Base-by-base conservation (phyloP, 441 rosid genomes). In the Melastoma candidum region DNA sequence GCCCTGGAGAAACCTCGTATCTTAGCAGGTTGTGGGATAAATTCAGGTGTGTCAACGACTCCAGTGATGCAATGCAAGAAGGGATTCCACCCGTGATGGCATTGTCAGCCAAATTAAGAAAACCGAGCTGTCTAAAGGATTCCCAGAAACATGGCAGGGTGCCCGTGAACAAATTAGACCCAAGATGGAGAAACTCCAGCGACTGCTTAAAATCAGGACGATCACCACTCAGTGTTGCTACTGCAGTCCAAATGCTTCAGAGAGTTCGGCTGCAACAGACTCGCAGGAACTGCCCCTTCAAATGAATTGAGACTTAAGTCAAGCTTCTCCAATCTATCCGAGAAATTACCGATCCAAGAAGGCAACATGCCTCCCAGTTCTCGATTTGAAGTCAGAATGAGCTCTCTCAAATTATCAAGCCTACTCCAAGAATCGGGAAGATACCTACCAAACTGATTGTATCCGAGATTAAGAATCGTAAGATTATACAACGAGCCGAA, bases 111-210 rank as follows among this genome's bases (percentile, higher is more conserved):
- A 87, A 74, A 68, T 78, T 78, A 63, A 90, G 53, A 44, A 78
- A 63, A 55, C 26, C 66, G 2, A 87, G 82, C 48, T 87, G 77
- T 25, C 50, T 72, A 47, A 78, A 76, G 49, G 79, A 73, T 7
- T 82, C 80, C 49, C 83, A 68, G 51, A 84, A 81, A 67, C 97
- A 90, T 58, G 92, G 96, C 72, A 87, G 49, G 56, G 96, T 90
- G 61, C 96, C 97, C 1, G 80, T 68, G 12, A 90, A 68, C 65
- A n/a, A 61, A 73, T 90, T 90, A 0, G 90, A 83, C 53, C 74
- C 81, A 2, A 90, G 92, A 71, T 74, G 72, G 53, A 90, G 89
- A 62, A 72, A 68, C 54, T 67, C 64, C 75, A 90, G 55, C 1
- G 85, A 51, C 69, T 84, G 95, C 48, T 71, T 66, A 53, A 86